Percentiles rank a stretch among this genome's conserved stretches.
These are phyloP conservation scores for Trichoderma endophyticum DNA, from an alignment of 2,329 filamentous ascomycete genomes.

Conservation along the genomic window DNA sequence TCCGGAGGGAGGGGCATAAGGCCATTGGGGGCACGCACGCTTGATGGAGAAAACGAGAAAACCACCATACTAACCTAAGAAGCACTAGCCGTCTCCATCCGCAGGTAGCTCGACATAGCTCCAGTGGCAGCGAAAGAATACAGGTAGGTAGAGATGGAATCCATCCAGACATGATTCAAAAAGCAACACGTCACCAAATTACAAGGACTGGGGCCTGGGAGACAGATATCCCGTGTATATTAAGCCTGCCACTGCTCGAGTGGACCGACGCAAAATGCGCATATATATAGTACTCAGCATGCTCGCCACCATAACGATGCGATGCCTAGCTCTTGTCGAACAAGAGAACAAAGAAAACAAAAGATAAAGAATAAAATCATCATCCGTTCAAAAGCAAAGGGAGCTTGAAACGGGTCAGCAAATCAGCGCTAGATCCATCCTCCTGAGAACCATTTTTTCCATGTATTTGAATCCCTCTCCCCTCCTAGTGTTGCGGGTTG, in stretches of 20 bases:
- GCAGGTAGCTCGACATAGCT: neutral
- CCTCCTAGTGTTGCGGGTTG: neutral
- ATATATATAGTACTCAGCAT: slow-evolving; percentile 1
- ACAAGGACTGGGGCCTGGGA: neutral
- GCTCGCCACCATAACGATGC: neutral
- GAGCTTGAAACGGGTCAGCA: slow-evolving; percentile 5
- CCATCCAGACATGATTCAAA: neutral
- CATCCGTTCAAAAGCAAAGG: neutral
- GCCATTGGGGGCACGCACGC: neutral
- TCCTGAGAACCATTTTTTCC: neutral
- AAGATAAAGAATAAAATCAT: neutral
- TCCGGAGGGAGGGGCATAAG: neutral
- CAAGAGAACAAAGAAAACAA: neutral
- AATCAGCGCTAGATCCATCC: slow-evolving; percentile 19
- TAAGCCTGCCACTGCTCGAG: neutral
- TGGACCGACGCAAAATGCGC: neutral
- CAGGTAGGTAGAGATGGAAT: neutral
- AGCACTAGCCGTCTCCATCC: neutral
- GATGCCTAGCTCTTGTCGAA: neutral
- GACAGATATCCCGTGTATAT: neutral
- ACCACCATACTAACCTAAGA: neutral
- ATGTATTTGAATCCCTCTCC: neutral
- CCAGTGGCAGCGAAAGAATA: neutral
- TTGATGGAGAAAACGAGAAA: neutral
- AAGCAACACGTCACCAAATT: neutral